Evolutionary conservation across 805 yeast species (phyloP).

Genomic region (Saturnispora diversa): DNA sequence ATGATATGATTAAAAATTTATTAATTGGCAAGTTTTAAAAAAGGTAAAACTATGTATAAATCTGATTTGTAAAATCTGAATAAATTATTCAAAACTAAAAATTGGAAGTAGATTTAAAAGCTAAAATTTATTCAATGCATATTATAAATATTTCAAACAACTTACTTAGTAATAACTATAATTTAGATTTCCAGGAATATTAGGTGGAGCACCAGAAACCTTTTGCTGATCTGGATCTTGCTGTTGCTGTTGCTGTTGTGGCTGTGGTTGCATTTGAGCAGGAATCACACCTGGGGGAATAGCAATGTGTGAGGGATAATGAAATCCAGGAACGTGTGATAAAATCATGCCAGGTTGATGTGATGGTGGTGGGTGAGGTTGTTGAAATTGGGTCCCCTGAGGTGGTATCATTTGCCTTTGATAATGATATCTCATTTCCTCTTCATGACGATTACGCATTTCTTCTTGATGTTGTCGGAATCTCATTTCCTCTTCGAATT

Average conservation of each 20-base stretch:
- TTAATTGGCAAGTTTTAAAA: conserved; percentile 61
- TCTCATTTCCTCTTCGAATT: neutral
- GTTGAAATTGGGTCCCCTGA: neutral
- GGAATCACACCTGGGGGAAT: too few relatives aligned
- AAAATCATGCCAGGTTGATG: too few relatives aligned
- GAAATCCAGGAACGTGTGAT: too few relatives aligned
- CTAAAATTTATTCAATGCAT: too few relatives aligned
- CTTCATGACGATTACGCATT: conserved; percentile 5
- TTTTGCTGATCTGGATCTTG: neutral
- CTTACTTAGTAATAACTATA: neutral
- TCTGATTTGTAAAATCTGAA: too few relatives aligned
- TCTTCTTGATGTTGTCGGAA: conserved; percentile 6
- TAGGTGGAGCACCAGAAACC: neutral
- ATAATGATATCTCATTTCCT: conserved; percentile 1
- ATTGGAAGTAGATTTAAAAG: too few relatives aligned
- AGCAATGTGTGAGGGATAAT: too few relatives aligned
- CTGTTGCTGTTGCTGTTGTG: conserved; percentile 4
- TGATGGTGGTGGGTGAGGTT: neutral
- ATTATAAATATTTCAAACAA: too few relatives aligned
- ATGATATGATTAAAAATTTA: conserved; percentile 67
- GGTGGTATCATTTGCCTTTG: conserved; percentile 1
- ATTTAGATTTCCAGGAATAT: neutral
- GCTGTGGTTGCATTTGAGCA: conserved; percentile 3
- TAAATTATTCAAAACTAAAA: too few relatives aligned
- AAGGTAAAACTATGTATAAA: neutral